These are phyloP conservation scores for Pseudogymnoascus sp. DNA, from an alignment of 2,329 filamentous ascomycete genomes.

Conservation along the genomic window DNA sequence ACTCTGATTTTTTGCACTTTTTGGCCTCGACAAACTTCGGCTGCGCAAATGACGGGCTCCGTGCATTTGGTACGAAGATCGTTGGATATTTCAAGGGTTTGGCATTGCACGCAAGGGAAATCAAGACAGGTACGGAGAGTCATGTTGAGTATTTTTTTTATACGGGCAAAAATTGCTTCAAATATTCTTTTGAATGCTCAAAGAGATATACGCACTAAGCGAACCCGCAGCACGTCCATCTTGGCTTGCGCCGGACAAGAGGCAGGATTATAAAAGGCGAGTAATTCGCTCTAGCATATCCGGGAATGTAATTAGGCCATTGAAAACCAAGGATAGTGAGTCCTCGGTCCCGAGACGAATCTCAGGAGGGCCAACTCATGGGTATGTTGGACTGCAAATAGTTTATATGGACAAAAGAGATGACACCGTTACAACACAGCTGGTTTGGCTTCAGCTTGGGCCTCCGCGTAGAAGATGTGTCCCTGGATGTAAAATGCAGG, in stretches of 20 bases:
- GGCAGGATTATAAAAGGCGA: constrained; percentile 11
- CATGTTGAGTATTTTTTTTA: background rate
- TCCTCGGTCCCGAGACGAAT: constrained; percentile 5
- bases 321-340: constrained; percentile 10
- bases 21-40: background rate
- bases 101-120: background rate
- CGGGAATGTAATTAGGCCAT: constrained; percentile 11
- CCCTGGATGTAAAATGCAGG: background rate
- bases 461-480: background rate
- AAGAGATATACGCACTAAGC: constrained; percentile 12
- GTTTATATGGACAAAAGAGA: background rate
- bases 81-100: background rate
- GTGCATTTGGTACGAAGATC: background rate
- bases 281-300: constrained; percentile 9
- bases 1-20: background rate
- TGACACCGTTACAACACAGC: background rate
- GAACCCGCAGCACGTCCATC: constrained; percentile 8
- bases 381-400: constrained; percentile 9
- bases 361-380: constrained; percentile 9
- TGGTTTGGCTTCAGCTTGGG: background rate
- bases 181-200: background rate
- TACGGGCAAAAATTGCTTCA: background rate
- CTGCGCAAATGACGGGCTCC: background rate
- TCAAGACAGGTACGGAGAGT: background rate
- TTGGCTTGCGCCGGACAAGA: constrained; percentile 4